A percentile compares a stretch with the other conserved stretches of the same genome.
Conservation (phyloP, 1,284 basidiomycete species). For the Pseudozyma sp. region DNA sequence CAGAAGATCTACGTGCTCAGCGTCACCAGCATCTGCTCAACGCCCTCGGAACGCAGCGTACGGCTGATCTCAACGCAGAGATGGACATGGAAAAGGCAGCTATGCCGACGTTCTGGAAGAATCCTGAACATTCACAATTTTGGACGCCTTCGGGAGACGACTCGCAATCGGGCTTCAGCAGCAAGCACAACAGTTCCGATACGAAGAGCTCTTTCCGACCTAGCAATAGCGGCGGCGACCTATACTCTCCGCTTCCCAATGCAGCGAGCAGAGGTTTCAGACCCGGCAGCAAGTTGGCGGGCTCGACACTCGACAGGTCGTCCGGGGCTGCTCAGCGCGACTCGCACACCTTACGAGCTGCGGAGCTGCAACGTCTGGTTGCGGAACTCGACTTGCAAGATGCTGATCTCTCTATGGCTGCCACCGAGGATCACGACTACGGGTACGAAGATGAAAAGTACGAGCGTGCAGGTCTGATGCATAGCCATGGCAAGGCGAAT, state of each 20-base stretch:
- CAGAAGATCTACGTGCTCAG: constrained; percentile 55
- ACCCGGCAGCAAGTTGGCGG: background rate
- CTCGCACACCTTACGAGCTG: constrained; percentile 17
- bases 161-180: background rate
- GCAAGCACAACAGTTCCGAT: constrained; percentile 2
- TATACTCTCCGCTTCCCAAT: constrained; percentile 12
- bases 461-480: constrained; percentile 21
- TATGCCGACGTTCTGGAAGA: constrained; percentile 49
- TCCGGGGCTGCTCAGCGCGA: constrained; percentile 3
- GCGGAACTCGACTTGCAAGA: constrained; percentile 46
- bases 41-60: constrained; percentile 49
- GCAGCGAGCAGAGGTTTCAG: background rate
- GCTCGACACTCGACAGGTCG: background rate
- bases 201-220: background rate
- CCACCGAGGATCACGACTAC: constrained; percentile 16
- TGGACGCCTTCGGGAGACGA: constrained; percentile 8
- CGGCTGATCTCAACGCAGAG: constrained; percentile 35
- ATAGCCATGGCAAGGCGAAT: background rate
- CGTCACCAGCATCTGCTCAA: constrained; percentile 52
- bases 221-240: constrained; percentile 1
- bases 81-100: constrained; percentile 43
- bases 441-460: constrained; percentile 32
- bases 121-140: constrained; percentile 22
- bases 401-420: constrained; percentile 17
- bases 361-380: constrained; percentile 32